Base-by-base conservation (phyloP, 2,329 filamentous ascomycete genomes). In the Aureobasidium uvarum region DNA sequence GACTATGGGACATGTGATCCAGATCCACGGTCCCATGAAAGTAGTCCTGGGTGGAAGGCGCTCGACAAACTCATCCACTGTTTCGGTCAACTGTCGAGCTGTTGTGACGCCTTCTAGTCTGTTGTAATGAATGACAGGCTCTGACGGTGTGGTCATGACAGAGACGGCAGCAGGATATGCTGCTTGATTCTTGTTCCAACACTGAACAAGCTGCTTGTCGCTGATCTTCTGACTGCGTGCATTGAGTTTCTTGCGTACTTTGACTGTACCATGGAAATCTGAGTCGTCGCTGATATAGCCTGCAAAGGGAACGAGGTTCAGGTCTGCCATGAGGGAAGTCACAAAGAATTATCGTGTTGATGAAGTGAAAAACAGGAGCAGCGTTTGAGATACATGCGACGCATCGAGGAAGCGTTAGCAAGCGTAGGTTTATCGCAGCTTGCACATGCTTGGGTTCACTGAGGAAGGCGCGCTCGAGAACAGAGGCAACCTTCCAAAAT, bases 1-100 rank as follows among this genome's bases (percentile, higher is more conserved):
- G 60, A 25, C 71, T 69, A 71, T 83, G 83, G 88, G 89, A 73
- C 91, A 91, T 62, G 82, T 83, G 48, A 90, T 84, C 79, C 84
- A 92, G 55, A 96, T 91, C 89, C 90, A 95, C 0, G 83, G 83
- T 2, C 83, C 80, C 0, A 77, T 70, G 2, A 79, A 75, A 1
- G 87, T 90, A 1, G 83, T 88, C 3, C 83, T 82, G 0, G 91
- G 90, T 0, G 89, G 88, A 0, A 93, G 79, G 10, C 91, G 86
- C 10, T 77, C 67, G 2, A 95, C 76, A 70, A 96, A 96, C 0
- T 83, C 81, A 8, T 84, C 76, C 1, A 89, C 77, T 0, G 83
- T 83, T 72, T 93, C 90, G 1, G 78, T 78, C 33, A 87, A 79
- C 73, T 89, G 88, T 80, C 88, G 86, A 31, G 84, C 86, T 67